Percentiles rank a stretch among this genome's conserved stretches.
phyloP scores from a whole-genome alignment of 495 filamentous ascomycete genomes.

The Aspergillus avenaceus region DNA sequence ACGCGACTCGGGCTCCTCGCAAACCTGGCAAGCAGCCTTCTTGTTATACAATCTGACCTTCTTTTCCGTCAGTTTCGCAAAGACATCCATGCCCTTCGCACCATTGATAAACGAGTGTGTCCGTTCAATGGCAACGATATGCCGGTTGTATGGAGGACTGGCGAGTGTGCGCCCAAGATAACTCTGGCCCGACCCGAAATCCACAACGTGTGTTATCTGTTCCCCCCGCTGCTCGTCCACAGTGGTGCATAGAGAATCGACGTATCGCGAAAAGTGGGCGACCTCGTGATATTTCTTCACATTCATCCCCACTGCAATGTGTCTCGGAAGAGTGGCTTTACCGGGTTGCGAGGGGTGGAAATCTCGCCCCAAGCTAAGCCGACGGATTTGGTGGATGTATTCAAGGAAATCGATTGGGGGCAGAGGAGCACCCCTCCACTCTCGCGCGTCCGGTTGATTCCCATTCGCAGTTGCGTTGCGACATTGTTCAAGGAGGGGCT shows the following conservation, averaged over 20 bases:
- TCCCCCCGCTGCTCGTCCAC: slow-evolving; percentile 49
- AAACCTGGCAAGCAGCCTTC: slow-evolving; percentile 58
- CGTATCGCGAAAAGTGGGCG: slow-evolving; percentile 59
- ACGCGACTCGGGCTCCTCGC: slow-evolving; percentile 24
- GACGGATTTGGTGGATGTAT: slow-evolving; percentile 72
- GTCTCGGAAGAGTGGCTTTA: slow-evolving; percentile 52
- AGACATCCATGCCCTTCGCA: slow-evolving; percentile 75
- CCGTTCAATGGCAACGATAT: slow-evolving; percentile 89
- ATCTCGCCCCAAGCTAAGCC: slow-evolving; percentile 61
- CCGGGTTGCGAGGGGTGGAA: slow-evolving; percentile 35
- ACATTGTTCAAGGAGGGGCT: slow-evolving; percentile 13
- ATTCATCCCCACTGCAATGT: slow-evolving; percentile 87
- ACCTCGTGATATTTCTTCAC: slow-evolving; percentile 94
- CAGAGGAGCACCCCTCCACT: slow-evolving; percentile 48
- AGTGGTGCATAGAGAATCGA: slow-evolving; percentile 47
- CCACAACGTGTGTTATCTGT: slow-evolving; percentile 79
- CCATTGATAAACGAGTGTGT: slow-evolving; percentile 79
- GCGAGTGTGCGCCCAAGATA: slow-evolving; percentile 89
- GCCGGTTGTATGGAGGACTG: slow-evolving; percentile 74
- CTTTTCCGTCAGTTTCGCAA: slow-evolving; percentile 65
- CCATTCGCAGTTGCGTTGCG: neutral
- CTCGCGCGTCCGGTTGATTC: slow-evolving; percentile 6
- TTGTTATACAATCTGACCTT: slow-evolving; percentile 62
- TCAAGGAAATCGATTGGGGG: slow-evolving; percentile 65
- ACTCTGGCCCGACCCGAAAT: slow-evolving; percentile 95